Evolutionary conservation across 139 green algal species (phyloP).

Genomic region (Dunaliella primolecta): DNA sequence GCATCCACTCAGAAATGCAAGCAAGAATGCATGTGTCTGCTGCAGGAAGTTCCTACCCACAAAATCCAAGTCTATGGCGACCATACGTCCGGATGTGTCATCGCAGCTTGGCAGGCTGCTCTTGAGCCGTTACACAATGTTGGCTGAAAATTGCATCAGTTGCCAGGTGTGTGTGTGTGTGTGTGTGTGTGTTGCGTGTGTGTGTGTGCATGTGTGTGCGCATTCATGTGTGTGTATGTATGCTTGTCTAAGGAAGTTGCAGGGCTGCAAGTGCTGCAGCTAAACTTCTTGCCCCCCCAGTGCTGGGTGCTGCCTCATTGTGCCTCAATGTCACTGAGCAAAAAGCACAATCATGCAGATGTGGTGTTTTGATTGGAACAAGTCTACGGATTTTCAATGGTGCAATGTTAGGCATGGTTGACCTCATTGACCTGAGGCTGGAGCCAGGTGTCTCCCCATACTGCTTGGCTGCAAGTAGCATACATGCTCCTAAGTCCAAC

Average conservation of each 20-base stretch:
- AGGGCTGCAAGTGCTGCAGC: neutral
- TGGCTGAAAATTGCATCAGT: slow-evolving; percentile 28
- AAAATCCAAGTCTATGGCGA: too few species aligned
- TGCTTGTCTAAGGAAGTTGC: neutral
- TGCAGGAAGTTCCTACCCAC: too few species aligned
- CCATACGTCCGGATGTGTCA: neutral
- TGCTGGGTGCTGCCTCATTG: neutral
- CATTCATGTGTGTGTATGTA: neutral
- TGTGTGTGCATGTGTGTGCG: neutral
- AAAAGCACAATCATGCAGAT: too few species aligned
- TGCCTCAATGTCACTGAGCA: neutral
- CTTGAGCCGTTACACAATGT: slow-evolving; percentile 34
- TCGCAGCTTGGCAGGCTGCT: slow-evolving; percentile 20
- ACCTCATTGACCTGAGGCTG: too few species aligned
- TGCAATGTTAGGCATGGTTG: neutral
- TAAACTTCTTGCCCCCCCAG: too few species aligned
- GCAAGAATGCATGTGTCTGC: too few species aligned
- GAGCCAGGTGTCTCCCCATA: neutral
- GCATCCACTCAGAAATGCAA: neutral
- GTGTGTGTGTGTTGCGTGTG: slow-evolving; percentile 3
- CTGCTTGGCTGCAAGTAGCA: neutral
- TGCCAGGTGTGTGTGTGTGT: slow-evolving; percentile 22
- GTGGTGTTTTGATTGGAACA: too few species aligned
- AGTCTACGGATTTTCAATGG: neutral
- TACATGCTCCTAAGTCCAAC: too few species aligned